A percentile compares a stretch with the other conserved stretches of the same genome.
Evolutionary conservation across 2,329 filamentous ascomycete species (phyloP).

Genomic region (Botrytis deweyae): DNA sequence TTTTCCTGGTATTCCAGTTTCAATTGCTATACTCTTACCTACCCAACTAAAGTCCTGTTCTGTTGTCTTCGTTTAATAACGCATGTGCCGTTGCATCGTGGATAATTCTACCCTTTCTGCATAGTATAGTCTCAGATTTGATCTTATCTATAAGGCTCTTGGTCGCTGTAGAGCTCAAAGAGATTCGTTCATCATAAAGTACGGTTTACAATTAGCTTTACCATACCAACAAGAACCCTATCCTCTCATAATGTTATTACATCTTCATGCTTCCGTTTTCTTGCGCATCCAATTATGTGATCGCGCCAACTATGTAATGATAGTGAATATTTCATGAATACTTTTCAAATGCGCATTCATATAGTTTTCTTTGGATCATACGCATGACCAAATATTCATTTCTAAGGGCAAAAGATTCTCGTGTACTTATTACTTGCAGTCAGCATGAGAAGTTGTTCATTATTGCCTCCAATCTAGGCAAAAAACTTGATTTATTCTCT

Average conservation of each 20-base stretch:
- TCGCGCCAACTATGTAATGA: rapidly evolving
- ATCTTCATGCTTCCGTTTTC: rapidly evolving
- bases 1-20: not conserved
- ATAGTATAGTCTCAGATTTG: not conserved
- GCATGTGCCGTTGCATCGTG: not conserved
- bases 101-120: not conserved
- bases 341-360: rapidly evolving
- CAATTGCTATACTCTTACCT: rapidly evolving
- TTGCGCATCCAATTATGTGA: not conserved
- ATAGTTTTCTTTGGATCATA: not conserved
- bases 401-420: not conserved
- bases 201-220: too few relatives aligned
- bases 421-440: too few relatives aligned
- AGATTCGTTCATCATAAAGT: not conserved
- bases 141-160: not conserved
- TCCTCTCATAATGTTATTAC: not conserved
- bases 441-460: not conserved
- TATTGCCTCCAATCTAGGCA: not conserved
- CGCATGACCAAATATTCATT: not conserved
- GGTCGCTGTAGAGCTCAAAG: not conserved
- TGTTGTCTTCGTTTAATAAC: not conserved
- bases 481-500: not conserved
- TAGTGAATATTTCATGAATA: too few relatives aligned
- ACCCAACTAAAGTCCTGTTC: not conserved
- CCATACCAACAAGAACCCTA: rapidly evolving